These are phyloP conservation scores for Apiotrichum siamense DNA, from an alignment of 1,284 basidiomycete species.

Conservation along the genomic window DNA sequence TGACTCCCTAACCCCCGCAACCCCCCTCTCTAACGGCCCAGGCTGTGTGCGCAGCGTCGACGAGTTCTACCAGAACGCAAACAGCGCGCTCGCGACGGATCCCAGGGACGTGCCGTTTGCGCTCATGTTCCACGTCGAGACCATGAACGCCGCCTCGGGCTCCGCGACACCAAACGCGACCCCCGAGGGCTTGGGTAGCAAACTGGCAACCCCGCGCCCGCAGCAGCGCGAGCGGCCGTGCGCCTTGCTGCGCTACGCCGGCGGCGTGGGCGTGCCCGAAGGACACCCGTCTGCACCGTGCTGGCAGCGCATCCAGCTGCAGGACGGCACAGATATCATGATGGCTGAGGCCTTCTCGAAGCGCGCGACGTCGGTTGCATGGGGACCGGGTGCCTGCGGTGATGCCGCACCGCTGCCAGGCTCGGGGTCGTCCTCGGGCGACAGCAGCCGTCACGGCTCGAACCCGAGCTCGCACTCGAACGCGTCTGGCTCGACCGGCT, in stretches of 20 bases:
- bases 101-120: constrained; percentile 40
- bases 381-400: not conserved
- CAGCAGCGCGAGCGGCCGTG: not conserved
- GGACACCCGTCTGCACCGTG: constrained; percentile 32
- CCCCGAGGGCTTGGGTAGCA: no score
- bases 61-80: constrained; percentile 37
- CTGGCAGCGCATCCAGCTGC: not conserved
- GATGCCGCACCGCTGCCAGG: not conserved
- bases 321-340: constrained; percentile 2
- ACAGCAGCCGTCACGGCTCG: not conserved
- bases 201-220: not conserved
- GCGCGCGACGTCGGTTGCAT: not conserved
- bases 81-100: constrained; percentile 32
- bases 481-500: not conserved
- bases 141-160: not conserved
- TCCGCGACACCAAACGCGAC: not conserved
- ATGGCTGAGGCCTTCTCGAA: constrained; percentile 6
- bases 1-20: constrained; percentile 14
- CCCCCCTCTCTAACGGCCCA: no score
- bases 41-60: constrained; percentile 31
- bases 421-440: not conserved
- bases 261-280: constrained; percentile 38
- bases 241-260: constrained; percentile 15
- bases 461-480: not conserved
- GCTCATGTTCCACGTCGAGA: constrained; percentile 21